These are phyloP conservation scores for Nepenthes mirabilis DNA, from an alignment of 148 eudicot species.

Conservation along the genomic window DNA sequence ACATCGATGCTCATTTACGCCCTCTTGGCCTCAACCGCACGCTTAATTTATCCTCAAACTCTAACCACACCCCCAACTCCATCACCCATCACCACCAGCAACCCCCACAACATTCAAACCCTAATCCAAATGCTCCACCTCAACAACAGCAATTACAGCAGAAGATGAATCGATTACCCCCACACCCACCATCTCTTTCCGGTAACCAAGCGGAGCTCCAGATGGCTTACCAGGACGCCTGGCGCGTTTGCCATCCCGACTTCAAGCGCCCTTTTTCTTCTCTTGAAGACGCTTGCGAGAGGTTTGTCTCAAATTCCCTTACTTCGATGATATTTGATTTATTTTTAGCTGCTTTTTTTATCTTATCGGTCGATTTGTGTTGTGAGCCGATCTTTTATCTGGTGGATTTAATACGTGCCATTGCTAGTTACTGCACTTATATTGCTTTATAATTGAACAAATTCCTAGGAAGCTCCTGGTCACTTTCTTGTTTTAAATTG, in stretches of 20 bases:
- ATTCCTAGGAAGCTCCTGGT: no score
- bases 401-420: no score
- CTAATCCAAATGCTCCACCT: slow-evolving; percentile 14
- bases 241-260: slow-evolving; percentile 91
- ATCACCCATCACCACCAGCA: slow-evolving; percentile 10
- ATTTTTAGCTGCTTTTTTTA: no score
- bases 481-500: no score
- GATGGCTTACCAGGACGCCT: slow-evolving; percentile 89
- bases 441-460: no score
- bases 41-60: slow-evolving; percentile 13
- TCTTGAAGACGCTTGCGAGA: slow-evolving; percentile 89
- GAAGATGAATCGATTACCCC: slow-evolving; percentile 11
- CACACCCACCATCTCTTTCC: slow-evolving; percentile 12
- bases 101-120: slow-evolving; percentile 12
- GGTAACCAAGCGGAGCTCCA: slow-evolving; percentile 57
- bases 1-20: slow-evolving; percentile 61
- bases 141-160: slow-evolving; percentile 23
- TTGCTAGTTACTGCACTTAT: no score
- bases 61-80: slow-evolving; percentile 17
- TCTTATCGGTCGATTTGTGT: no score
- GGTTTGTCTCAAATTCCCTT: slow-evolving; percentile 19
- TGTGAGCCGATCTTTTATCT: no score
- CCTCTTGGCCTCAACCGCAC: slow-evolving; percentile 30
- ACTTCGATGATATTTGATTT: no score
- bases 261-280: slow-evolving; percentile 75